These are phyloP conservation scores for Pythium biforme DNA, from an alignment of 352 stramenopile species.

Conservation along the genomic window DNA sequence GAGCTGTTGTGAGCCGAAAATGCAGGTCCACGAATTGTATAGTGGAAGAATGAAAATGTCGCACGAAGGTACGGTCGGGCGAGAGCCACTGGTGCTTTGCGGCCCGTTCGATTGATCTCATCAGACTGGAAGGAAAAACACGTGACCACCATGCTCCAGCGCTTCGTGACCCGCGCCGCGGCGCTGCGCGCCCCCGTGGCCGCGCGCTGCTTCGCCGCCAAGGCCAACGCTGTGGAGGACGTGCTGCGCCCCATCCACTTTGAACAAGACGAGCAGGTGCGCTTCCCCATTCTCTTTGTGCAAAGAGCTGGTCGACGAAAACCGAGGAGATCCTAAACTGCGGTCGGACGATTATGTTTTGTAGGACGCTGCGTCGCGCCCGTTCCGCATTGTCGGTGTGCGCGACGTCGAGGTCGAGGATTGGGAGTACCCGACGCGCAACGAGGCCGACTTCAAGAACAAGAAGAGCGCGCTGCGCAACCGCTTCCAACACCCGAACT, in stretches of 20 bases:
- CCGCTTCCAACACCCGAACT: constrained; percentile 77
- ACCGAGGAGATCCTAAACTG: too few relatives aligned
- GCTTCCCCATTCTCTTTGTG: constrained; percentile 1
- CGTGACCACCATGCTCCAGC: constrained; percentile 26
- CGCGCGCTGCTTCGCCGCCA: constrained; percentile 26
- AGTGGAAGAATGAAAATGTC: constrained; percentile 11
- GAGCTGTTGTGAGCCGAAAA: not conserved
- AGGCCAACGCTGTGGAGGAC: constrained; percentile 16
- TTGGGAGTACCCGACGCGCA: constrained; percentile 70
- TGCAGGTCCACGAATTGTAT: not conserved
- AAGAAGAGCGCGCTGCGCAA: constrained; percentile 66
- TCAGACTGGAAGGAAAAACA: not conserved
- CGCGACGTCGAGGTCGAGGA: constrained; percentile 78
- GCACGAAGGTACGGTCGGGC: constrained; percentile 17
- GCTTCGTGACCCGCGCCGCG: constrained; percentile 20
- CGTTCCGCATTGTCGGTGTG: constrained; percentile 80
- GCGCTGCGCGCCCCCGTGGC: constrained; percentile 14
- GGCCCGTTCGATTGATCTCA: constrained; percentile 3
- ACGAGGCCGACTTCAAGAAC: constrained; percentile 64
- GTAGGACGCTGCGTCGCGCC: constrained; percentile 40
- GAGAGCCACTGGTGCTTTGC: constrained; percentile 10
- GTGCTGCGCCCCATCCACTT: constrained; percentile 70
- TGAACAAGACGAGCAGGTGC: constrained; percentile 59
- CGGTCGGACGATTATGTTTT: not conserved
- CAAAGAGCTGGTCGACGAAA: too few relatives aligned